Conservation (phyloP, 169 alveolate species). For the Pseudocohnilembus persalinus region DNA sequence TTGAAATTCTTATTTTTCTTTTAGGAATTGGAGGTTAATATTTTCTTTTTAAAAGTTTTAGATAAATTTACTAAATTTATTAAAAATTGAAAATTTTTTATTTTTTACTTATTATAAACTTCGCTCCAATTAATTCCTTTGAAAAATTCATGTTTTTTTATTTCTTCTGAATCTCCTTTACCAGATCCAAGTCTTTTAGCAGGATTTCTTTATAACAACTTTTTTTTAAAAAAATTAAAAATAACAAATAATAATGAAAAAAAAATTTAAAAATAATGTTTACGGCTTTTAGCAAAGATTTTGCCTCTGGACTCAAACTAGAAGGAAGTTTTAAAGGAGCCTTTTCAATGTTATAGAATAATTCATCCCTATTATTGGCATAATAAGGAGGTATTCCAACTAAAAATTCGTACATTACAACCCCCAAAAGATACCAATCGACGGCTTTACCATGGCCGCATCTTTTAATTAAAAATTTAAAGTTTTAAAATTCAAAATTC, state of each 20-base stretch:
- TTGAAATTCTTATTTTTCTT: conserved; percentile 44
- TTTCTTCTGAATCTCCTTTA: conserved; percentile 70
- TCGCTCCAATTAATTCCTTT: conserved; percentile 76
- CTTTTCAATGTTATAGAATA: conserved; percentile 73
- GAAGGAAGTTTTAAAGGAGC: conserved; percentile 72
- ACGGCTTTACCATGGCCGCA: conserved; percentile 88
- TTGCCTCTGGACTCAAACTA: conserved; percentile 58
- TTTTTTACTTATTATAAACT: conserved; percentile 42
- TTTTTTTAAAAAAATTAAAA: not conserved
- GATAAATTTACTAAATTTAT: not conserved
- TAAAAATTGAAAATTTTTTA: not conserved
- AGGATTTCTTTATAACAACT: conserved; percentile 71
- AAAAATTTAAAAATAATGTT: not conserved
- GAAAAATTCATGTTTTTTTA: conserved; percentile 75
- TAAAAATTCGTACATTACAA: conserved; percentile 80
- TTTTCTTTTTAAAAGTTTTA: conserved; percentile 1
- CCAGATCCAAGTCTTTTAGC: conserved; percentile 68
- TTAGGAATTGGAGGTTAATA: conserved; percentile 38
- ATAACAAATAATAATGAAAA: not conserved
- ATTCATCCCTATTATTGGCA: conserved; percentile 51
- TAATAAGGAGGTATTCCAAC: not conserved
- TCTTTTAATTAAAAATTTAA: too few relatives aligned
- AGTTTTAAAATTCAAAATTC: too few relatives aligned
- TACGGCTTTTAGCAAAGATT: conserved; percentile 54
- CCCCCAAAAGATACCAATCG: conserved; percentile 88